Conservation (phyloP, 441 rosid genomes). For the Biscutella auriculata region DNA sequence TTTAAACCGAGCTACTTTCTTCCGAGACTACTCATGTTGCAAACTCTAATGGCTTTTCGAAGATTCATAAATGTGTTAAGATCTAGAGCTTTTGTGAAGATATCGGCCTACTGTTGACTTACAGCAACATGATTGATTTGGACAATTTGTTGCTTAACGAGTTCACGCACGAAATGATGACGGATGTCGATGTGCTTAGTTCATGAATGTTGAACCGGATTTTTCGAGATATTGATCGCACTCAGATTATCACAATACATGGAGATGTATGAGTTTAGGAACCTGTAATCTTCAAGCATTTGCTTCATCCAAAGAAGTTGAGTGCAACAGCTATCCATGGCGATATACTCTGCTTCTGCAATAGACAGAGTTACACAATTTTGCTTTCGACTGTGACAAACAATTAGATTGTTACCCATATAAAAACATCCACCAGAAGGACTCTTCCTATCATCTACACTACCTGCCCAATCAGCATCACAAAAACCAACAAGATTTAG, state of each 20-base stretch:
- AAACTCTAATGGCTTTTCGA: neutral
- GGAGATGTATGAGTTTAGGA: neutral
- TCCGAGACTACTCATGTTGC: no score
- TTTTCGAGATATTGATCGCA: neutral
- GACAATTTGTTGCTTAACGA: no score
- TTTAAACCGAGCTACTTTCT: no score
- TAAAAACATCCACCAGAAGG: neutral
- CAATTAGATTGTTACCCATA: neutral
- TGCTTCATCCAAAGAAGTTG: neutral
- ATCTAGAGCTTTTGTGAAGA: neutral
- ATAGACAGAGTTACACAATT: no score
- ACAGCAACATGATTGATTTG: neutral
- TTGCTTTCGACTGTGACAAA: neutral
- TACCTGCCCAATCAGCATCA: neutral
- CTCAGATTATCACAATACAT: neutral
- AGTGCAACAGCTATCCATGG: neutral
- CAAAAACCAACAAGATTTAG: neutral
- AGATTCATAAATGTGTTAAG: no score
- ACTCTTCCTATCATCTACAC: neutral
- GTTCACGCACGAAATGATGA: neutral
- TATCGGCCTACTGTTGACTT: neutral
- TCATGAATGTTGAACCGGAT: neutral
- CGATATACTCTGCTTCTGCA: neutral
- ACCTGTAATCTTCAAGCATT: neutral
- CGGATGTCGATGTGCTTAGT: neutral